Evolutionary conservation across 805 yeast genomes (phyloP).

Genomic region (Hanseniaspora guilliermondii): DNA sequence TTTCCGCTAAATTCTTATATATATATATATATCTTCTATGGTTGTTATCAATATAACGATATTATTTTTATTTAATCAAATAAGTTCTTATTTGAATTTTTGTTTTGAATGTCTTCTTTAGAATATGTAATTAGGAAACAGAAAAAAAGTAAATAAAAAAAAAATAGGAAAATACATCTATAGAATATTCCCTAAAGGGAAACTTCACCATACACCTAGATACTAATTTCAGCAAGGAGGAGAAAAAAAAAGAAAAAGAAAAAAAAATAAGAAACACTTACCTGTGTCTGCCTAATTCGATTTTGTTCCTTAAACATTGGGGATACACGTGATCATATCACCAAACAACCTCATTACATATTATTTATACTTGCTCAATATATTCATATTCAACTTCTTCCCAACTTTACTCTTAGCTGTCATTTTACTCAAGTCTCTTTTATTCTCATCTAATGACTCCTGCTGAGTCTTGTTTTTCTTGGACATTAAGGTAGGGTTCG

Average conservation of each 20-base stretch:
- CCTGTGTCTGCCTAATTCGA: no score
- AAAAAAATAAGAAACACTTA: background rate
- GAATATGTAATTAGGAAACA: no score
- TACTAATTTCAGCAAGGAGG: no score
- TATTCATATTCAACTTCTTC: background rate
- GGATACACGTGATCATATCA: background rate
- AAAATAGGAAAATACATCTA: background rate
- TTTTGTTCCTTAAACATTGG: no score
- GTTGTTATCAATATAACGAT: no score
- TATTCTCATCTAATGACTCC: background rate
- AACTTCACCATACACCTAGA: background rate
- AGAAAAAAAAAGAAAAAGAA: background rate
- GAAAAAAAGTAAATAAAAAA: background rate
- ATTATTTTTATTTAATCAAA: no score
- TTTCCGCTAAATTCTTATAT: background rate
- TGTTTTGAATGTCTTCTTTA: no score
- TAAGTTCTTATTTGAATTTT: no score
- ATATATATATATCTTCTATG: no score
- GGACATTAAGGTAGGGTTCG: conserved; percentile 27
- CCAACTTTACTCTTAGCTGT: background rate
- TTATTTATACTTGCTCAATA: conserved; percentile 10
- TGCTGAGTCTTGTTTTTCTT: conserved; percentile 8
- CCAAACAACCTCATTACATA: background rate
- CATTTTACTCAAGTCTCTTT: conserved; percentile 1
- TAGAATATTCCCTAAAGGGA: background rate